Conservation (phyloP, 148 eudicot genomes). For the Persicaria tinctoria region DNA sequence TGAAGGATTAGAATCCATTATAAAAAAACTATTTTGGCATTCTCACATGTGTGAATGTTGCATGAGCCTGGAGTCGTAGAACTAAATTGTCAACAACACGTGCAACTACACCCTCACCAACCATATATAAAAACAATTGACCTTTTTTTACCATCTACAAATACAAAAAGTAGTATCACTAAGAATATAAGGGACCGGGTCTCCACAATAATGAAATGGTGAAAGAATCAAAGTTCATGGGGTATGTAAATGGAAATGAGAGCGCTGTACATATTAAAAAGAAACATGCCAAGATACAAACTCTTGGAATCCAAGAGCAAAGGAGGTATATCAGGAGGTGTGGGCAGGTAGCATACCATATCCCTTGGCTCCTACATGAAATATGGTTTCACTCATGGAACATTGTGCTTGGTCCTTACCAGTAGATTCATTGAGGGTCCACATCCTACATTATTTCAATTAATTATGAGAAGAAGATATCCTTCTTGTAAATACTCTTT, state of each 20-base stretch:
- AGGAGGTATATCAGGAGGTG: slow-evolving; percentile 89
- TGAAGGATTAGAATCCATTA: neutral
- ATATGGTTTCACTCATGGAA: slow-evolving; percentile 76
- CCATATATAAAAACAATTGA: no score
- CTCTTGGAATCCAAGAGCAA: slow-evolving; percentile 64
- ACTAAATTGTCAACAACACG: slow-evolving; percentile 86
- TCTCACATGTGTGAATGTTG: slow-evolving; percentile 69
- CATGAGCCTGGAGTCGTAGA: slow-evolving; percentile 50
- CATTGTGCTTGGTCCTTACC: slow-evolving; percentile 54
- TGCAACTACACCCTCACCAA: slow-evolving; percentile 96
- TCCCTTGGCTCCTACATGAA: slow-evolving; percentile 55
- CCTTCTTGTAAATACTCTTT: slow-evolving; percentile 40
- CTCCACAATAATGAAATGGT: no score
- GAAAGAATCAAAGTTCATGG: no score
- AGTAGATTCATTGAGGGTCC: slow-evolving; percentile 38
- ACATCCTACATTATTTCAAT: slow-evolving; percentile 60
- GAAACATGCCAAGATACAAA: slow-evolving; percentile 81
- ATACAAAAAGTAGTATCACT: no score
- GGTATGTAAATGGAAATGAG: no score
- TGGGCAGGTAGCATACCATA: slow-evolving; percentile 59
- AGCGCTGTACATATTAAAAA: slow-evolving; percentile 27
- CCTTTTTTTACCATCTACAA: no score
- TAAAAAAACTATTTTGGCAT: neutral
- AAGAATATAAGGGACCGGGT: no score
- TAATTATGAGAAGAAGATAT: slow-evolving; percentile 55